Evolutionary conservation across 2,329 filamentous ascomycete genomes (phyloP).

Genomic region (Xylariaceae sp.): DNA sequence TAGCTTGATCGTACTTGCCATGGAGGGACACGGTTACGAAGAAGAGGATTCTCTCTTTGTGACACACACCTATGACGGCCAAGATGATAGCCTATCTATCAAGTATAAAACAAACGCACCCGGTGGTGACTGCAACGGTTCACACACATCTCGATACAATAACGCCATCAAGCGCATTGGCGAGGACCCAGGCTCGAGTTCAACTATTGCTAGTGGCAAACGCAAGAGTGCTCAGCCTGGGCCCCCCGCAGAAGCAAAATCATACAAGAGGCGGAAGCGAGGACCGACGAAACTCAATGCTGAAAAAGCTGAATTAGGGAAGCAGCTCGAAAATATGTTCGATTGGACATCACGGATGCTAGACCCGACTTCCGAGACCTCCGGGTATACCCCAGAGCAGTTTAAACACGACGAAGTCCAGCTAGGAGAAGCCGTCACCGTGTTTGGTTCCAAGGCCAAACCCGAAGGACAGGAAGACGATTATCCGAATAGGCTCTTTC

Average conservation of each 20-base stretch:
- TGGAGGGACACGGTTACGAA: no score
- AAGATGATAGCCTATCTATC: no score
- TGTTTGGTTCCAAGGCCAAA: constrained; percentile 4
- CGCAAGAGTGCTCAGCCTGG: background rate
- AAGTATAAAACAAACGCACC: no score
- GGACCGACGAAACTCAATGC: background rate
- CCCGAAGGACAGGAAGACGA: background rate
- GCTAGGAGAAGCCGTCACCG: background rate
- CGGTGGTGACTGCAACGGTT: no score
- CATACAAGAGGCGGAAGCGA: background rate
- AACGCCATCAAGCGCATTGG: no score
- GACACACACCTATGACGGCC: no score
- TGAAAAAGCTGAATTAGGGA: background rate
- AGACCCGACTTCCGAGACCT: background rate
- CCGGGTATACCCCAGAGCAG: background rate
- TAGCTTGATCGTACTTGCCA: no score
- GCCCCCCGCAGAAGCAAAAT: background rate
- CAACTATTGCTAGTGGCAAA: background rate
- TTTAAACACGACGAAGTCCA: background rate
- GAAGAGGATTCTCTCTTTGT: no score
- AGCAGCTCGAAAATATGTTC: background rate
- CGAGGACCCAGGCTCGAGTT: no score
- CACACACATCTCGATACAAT: no score
- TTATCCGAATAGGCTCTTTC: constrained; percentile 3
- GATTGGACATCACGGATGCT: background rate